Evolutionary conservation across 176 grass and related monocot genomes (phyloP).

Genomic region (Carex parvula): DNA sequence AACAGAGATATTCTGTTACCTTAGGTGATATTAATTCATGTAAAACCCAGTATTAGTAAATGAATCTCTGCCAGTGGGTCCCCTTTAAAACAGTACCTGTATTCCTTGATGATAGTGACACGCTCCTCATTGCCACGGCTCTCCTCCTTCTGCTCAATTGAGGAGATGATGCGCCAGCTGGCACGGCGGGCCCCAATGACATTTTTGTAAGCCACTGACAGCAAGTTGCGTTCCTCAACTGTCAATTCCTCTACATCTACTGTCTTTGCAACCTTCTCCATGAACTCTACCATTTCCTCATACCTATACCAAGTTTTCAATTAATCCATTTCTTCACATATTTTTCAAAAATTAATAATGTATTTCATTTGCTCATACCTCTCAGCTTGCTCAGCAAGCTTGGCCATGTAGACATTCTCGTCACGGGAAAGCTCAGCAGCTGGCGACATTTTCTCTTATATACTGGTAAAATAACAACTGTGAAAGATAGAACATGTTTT

Average conservation of each 20-base stretch:
- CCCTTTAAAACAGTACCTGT: constrained; percentile 24
- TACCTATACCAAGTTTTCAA: constrained; percentile 22
- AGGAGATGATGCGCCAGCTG: constrained; percentile 82
- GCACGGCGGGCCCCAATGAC: constrained; percentile 73
- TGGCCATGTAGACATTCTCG: constrained; percentile 86
- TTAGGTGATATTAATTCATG: not conserved
- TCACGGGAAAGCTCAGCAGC: constrained; percentile 61
- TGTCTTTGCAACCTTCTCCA: constrained; percentile 82
- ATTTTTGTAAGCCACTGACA: constrained; percentile 90
- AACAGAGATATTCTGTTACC: too few species aligned
- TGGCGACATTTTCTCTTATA: constrained; percentile 46
- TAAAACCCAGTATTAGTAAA: not conserved
- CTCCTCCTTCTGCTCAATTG: constrained; percentile 86
- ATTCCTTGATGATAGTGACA: constrained; percentile 63
- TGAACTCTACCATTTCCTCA: constrained; percentile 92
- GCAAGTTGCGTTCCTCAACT: constrained; percentile 83
- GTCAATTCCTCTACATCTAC: constrained; percentile 62
- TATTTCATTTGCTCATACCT: constrained; percentile 17
- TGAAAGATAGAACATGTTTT: not conserved
- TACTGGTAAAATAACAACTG: not conserved
- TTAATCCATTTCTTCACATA: not conserved
- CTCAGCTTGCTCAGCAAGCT: constrained; percentile 79
- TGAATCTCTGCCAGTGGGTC: not conserved
- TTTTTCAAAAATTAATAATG: not conserved
- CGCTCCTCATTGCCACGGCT: constrained; percentile 69